Evolutionary conservation across 2,329 filamentous ascomycete genomes (phyloP).

Genomic region (Phyllosticta ampelicida): DNA sequence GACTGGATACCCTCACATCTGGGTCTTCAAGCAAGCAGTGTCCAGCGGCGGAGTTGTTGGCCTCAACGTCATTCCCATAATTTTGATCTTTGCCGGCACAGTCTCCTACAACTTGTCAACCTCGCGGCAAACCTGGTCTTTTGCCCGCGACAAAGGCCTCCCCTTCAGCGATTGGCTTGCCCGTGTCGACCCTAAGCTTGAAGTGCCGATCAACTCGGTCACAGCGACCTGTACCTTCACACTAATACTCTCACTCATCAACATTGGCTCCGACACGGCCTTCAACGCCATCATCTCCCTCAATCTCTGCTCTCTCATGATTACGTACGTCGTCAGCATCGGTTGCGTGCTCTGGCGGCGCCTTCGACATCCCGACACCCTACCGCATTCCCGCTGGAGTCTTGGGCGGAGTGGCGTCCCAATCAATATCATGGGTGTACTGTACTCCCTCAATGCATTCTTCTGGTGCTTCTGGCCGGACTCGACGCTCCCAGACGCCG

Average conservation of each 20-base stretch:
- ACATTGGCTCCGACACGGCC: constrained; percentile 33
- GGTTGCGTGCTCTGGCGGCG: constrained; percentile 11
- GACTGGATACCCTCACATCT: constrained; percentile 5
- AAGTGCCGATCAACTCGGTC: constrained; percentile 12
- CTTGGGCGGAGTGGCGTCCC: constrained; percentile 10
- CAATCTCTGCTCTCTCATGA: constrained; percentile 7
- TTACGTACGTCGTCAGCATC: constrained; percentile 10
- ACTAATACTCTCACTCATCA: constrained; percentile 33
- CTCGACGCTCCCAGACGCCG: constrained; percentile 12
- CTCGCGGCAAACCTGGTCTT: constrained; percentile 14
- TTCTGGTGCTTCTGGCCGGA: constrained; percentile 34
- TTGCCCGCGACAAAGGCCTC: constrained; percentile 14
- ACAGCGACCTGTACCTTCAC: constrained; percentile 15
- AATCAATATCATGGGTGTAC: constrained; percentile 19
- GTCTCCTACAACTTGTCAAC: constrained; percentile 13
- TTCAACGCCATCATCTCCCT: constrained; percentile 25
- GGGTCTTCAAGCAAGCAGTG: constrained; percentile 10
- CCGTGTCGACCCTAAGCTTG: constrained; percentile 9
- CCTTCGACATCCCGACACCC: constrained; percentile 3
- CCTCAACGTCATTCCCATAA: constrained; percentile 11
- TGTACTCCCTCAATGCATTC: constrained; percentile 27
- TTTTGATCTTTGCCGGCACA: constrained; percentile 12
- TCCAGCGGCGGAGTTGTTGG: constrained; percentile 9
- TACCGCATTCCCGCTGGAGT: constrained; percentile 10
- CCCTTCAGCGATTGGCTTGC: constrained; percentile 12